Base-by-base conservation (phyloP, 2,329 filamentous ascomycete species). In the Exophiala sideris region DNA sequence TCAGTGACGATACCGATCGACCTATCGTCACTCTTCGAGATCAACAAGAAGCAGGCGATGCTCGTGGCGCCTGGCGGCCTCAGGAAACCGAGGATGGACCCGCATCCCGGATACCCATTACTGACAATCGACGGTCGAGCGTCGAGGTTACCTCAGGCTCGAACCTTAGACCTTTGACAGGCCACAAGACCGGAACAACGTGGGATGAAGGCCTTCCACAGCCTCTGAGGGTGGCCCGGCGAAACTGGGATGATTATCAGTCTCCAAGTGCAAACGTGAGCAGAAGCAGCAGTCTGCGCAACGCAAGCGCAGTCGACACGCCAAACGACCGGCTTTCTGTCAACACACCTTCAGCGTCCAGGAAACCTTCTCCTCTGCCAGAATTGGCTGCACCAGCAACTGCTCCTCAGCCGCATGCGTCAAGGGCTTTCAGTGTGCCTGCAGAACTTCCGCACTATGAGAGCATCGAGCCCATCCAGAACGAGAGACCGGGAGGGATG, bases 1-100 rank as follows among this genome's bases (percentile, higher is more conserved):
- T 14, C 12, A 35, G 44, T 39, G 14, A 21, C 1, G 49, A 58
- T 12, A 35, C 40, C n/a, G 57, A 62, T 34, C 33, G 56, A 53
- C 57, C 54, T 2, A 58, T 61, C 29, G 20, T 63, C 16, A 63
- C 55, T 7, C 46, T 63, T 24, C 57, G 61, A 16, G 61, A 63
- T 35, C 61, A 63, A 44, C 61, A 63, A 54, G 61, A 63, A 51
- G 59, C 59, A 11, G 58, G 60, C 34, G 61, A 63, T 48, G 61
- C 61, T 11, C 56, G 59, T 16, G 60, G 56, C 18, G 49, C 57
- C 20, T 63, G 61, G 61, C 56, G 61, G 36, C 61, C 61, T 16
- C 61, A 63, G 38, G 61, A 63, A 48, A 38, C 46, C 8, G 62
- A 45, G 38, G 56, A 62, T 21, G 48, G 45, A 5, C 41, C 56